These are phyloP conservation scores for Coemansia reversa DNA, from an alignment of 192 early-diverging fungal genomes.

Conservation along the genomic window DNA sequence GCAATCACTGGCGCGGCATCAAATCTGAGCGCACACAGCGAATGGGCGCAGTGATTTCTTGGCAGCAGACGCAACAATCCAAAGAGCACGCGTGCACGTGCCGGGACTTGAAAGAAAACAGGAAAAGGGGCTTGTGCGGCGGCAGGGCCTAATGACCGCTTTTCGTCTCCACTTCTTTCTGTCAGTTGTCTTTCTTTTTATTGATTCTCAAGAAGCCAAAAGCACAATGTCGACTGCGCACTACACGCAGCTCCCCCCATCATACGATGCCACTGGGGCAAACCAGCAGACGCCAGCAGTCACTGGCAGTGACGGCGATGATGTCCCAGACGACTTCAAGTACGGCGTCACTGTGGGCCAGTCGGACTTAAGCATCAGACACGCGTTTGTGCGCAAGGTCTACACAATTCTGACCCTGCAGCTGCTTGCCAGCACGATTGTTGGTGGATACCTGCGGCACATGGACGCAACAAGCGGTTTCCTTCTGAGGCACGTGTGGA, in stretches of 20 bases:
- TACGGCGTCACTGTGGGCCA: slow-evolving; percentile 51
- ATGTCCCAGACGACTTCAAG: slow-evolving; percentile 58
- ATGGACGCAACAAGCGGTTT: slow-evolving; percentile 53
- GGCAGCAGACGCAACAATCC: no score
- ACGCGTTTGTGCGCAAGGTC: slow-evolving; percentile 70
- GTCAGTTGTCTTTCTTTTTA: no score
- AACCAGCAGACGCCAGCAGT: neutral
- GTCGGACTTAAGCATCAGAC: slow-evolving; percentile 52
- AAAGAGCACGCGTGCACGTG: no score
- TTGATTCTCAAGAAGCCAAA: no score
- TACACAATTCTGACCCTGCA: slow-evolving; percentile 69
- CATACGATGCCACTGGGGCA: slow-evolving; percentile 23
- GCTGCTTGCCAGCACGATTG: slow-evolving; percentile 57
- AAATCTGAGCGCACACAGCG: no score
- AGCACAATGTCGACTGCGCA: slow-evolving; percentile 37
- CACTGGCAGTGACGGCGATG: slow-evolving; percentile 16
- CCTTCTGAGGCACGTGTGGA: slow-evolving; percentile 61
- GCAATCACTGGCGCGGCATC: no score
- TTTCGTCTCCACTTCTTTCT: no score
- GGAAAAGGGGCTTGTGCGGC: no score
- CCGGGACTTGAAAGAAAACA: no score
- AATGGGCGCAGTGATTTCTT: no score
- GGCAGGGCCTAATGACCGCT: no score
- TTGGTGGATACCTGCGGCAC: slow-evolving; percentile 61
- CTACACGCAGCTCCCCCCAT: slow-evolving; percentile 48